A percentile compares a stretch with the other conserved stretches of the same genome.
Evolutionary conservation across 495 filamentous ascomycete species (phyloP).

Genomic region (Penicillium bialowiezense): DNA sequence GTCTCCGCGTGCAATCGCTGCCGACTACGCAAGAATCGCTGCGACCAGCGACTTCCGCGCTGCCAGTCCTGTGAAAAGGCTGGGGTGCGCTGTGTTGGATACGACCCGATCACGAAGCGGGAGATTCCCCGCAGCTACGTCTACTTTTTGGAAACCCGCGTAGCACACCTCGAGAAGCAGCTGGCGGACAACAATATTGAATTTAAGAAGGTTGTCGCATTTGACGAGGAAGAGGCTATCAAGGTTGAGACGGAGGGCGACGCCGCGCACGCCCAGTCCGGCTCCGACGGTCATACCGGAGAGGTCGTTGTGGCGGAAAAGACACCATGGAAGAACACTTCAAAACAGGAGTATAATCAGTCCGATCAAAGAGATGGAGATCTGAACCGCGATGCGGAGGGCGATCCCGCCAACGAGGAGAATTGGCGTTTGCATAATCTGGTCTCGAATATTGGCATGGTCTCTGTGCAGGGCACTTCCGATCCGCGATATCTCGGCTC

Average conservation of each 20-base stretch:
- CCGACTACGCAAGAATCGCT: constrained; percentile 87
- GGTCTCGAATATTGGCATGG: constrained; percentile 73
- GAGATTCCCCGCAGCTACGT: constrained; percentile 95
- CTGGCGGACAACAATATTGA: constrained; percentile 66
- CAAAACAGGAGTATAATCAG: constrained; percentile 25
- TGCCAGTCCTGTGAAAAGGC: constrained; percentile 92
- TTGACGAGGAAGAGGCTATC: constrained; percentile 59
- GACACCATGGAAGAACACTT: constrained; percentile 16
- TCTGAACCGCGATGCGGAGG: constrained; percentile 16
- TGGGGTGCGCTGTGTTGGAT: constrained; percentile 83
- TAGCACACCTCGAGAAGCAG: constrained; percentile 78
- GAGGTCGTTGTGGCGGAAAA: constrained; percentile 19
- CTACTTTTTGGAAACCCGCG: constrained; percentile 85
- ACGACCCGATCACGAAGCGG: constrained; percentile 92
- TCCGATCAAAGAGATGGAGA: constrained; percentile 34
- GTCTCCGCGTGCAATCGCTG: constrained; percentile 95
- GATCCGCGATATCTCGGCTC: constrained; percentile 81
- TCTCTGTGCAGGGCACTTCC: constrained; percentile 71
- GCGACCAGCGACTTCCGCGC: constrained; percentile 86
- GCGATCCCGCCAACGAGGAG: constrained; percentile 47
- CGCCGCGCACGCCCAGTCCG: constrained; percentile 17
- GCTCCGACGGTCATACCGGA: constrained; percentile 7
- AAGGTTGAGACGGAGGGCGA: constrained; percentile 36
- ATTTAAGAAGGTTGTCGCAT: constrained; percentile 72
- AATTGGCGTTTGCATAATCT: constrained; percentile 65